Conservation (phyloP, 345 rosid species). For the Eucalyptus regnans region DNA sequence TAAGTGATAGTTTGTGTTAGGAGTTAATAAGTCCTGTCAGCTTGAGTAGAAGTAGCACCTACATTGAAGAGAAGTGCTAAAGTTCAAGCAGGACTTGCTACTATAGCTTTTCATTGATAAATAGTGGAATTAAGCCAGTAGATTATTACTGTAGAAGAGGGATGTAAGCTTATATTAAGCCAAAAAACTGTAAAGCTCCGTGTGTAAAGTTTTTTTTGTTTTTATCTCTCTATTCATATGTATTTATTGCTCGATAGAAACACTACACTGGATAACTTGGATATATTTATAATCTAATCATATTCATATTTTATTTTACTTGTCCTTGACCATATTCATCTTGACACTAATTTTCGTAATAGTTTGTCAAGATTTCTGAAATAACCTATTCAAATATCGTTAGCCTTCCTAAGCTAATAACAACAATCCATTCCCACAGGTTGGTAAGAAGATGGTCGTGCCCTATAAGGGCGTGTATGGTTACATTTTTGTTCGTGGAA, state of each 20-base stretch:
- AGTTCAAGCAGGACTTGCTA: neutral
- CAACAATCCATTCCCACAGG: neutral
- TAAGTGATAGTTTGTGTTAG: neutral
- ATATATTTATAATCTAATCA: neutral
- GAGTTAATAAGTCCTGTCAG: neutral
- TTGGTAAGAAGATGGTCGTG: neutral
- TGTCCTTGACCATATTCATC: neutral
- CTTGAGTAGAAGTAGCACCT: neutral
- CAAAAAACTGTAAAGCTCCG: neutral
- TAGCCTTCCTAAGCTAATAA: neutral
- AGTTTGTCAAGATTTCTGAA: neutral
- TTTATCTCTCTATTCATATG: neutral
- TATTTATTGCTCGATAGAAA: neutral
- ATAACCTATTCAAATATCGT: neutral
- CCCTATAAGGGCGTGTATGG: neutral
- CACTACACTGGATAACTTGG: neutral
- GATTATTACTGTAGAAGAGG: neutral
- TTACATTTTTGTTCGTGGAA: accelerated
- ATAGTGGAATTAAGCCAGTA: neutral
- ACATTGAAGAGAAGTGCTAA: neutral
- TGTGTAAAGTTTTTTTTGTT: neutral
- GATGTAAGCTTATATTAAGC: neutral
- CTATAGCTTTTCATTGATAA: neutral
- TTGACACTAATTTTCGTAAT: neutral
- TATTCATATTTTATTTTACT: no score